phyloP scores from a whole-genome alignment of 1,284 basidiomycete genomes.

The Cryptococcus maquisensis region DNA sequence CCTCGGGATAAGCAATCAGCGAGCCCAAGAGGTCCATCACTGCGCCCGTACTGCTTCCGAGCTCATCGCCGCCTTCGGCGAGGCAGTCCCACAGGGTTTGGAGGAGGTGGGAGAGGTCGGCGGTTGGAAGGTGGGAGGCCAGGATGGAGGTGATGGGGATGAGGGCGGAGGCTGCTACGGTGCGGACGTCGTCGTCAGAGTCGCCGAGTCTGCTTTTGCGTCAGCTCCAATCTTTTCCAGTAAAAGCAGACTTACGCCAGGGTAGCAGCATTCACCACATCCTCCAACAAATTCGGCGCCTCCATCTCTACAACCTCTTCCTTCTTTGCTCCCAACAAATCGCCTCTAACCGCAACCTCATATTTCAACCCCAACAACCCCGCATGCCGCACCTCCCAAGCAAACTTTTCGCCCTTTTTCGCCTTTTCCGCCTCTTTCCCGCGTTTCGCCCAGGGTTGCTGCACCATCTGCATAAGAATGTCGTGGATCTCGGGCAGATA shows the following conservation, averaged over 20 bases:
- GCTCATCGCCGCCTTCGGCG: slow-evolving; percentile 89
- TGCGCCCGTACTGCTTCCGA: slow-evolving; percentile 92
- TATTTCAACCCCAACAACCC: slow-evolving; percentile 96
- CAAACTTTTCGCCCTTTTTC: slow-evolving; percentile 55
- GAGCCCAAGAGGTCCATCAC: slow-evolving; percentile 85
- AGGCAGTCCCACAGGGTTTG: slow-evolving; percentile 88
- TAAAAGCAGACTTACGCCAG: slow-evolving; percentile 61
- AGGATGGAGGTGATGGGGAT: slow-evolving; percentile 78
- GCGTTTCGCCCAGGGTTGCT: slow-evolving; percentile 63
- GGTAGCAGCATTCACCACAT: slow-evolving; percentile 80
- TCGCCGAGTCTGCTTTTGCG: slow-evolving; percentile 68
- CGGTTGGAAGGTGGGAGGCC: slow-evolving; percentile 65
- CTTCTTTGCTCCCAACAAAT: slow-evolving; percentile 60
- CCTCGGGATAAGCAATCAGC: slow-evolving; percentile 26
- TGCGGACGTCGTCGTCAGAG: slow-evolving; percentile 92
- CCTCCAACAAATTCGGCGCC: slow-evolving; percentile 52
- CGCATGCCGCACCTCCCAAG: slow-evolving; percentile 97
- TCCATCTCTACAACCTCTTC: slow-evolving; percentile 25
- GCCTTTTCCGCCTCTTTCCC: slow-evolving; percentile 49
- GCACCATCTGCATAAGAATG: slow-evolving; percentile 87
- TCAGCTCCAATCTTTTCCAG: not conserved
- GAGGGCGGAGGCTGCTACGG: slow-evolving; percentile 88
- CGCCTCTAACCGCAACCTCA: slow-evolving; percentile 86
- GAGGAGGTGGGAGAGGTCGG: slow-evolving; percentile 68
- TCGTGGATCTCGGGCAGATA: slow-evolving; percentile 76